These are phyloP conservation scores for Circinella minor DNA, from an alignment of 371 early-diverging fungal species.

Conservation along the genomic window DNA sequence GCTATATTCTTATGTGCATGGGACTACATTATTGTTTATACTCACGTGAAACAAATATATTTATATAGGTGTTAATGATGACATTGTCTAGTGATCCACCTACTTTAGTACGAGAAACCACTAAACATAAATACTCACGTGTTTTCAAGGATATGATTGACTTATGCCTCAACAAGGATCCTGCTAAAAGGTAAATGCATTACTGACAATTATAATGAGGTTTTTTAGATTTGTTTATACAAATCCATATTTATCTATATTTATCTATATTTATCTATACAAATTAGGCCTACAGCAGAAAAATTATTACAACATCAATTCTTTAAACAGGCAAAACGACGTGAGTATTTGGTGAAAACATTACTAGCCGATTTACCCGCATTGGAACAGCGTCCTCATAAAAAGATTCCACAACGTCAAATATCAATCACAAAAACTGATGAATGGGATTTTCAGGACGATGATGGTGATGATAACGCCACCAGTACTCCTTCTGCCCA, in stretches of 20 bases:
- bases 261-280: background rate
- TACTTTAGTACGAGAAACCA: conserved; percentile 76
- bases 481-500: background rate
- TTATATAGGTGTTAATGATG: conserved; percentile 73
- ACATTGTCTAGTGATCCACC: conserved; percentile 91
- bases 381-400: conserved; percentile 63
- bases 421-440: conserved; percentile 32
- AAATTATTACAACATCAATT: conserved; percentile 80
- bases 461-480: conserved; percentile 9
- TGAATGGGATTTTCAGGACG: conserved; percentile 52
- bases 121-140: conserved; percentile 76
- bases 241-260: no score
- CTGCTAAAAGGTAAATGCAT: conserved; percentile 62
- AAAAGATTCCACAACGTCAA: conserved; percentile 36
- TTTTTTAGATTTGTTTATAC: background rate
- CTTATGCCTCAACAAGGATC: conserved; percentile 82
- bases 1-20: no score
- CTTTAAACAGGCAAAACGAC: conserved; percentile 80
- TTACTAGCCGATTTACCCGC: conserved; percentile 71
- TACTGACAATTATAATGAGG: background rate
- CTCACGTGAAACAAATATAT: conserved; percentile 56
- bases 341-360: conserved; percentile 64
- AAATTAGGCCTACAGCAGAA: conserved; percentile 74
- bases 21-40: conserved; percentile 49
- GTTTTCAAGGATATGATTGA: conserved; percentile 88